A percentile compares a stretch with the other conserved stretches of the same genome.
Evolutionary conservation across 176 grass and related monocot species (phyloP).

Genomic region (Bothriochloa decipiens): DNA sequence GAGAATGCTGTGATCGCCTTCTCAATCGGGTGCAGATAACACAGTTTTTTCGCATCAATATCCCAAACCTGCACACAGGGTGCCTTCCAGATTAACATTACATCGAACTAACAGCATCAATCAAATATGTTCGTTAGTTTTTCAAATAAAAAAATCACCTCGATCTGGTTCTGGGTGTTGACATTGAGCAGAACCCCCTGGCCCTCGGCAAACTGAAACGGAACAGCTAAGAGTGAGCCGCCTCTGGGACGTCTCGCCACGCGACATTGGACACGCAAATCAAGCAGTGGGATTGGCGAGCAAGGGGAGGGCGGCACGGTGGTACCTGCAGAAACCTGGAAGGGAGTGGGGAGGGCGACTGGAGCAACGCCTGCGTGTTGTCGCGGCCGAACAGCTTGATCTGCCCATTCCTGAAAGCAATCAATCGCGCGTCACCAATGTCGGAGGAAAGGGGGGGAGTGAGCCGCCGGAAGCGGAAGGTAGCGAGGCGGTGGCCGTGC

Average conservation of each 20-base stretch:
- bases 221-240: too few species aligned
- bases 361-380: slow-evolving; percentile 90
- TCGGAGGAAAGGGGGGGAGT: neutral
- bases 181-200: slow-evolving; percentile 83
- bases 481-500: neutral
- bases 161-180: slow-evolving; percentile 77
- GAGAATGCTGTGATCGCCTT: slow-evolving; percentile 67
- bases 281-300: neutral
- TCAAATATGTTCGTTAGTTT: neutral
- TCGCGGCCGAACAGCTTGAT: slow-evolving; percentile 91
- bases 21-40: slow-evolving; percentile 55
- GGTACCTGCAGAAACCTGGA: slow-evolving; percentile 76
- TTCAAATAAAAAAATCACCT: slow-evolving; percentile 58
- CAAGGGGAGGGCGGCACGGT: neutral
- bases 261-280: neutral
- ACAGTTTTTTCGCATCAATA: slow-evolving; percentile 68
- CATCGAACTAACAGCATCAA: neutral
- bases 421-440: too few species aligned
- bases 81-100: slow-evolving; percentile 17
- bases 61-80: slow-evolving; percentile 67
- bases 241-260: too few species aligned
- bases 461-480: neutral
- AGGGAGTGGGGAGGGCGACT: slow-evolving; percentile 48
- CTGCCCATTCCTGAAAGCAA: slow-evolving; percentile 79
- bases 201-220: slow-evolving; percentile 77